Evolutionary conservation across 2,329 filamentous ascomycete species (phyloP), one percentile per base, ranked within the genome.

Genomic region (Chalara sp.): DNA sequence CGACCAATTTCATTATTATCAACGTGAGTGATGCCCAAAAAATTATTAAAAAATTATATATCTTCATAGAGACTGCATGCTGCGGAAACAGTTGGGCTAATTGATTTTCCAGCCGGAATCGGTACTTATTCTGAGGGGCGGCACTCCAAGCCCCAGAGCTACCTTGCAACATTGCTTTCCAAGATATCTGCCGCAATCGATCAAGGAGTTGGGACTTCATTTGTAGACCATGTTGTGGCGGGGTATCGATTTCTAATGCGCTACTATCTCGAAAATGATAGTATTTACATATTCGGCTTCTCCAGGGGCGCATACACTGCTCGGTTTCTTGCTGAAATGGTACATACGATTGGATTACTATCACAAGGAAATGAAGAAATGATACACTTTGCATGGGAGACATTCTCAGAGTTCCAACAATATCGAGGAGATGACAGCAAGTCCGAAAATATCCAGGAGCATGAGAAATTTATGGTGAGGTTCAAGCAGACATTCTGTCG

Each of bases 301-400:
- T 85, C 80, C 41, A 78, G 86, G 21, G 86, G 86, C 13, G 78
- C 84, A 1, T 89, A 89, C 60, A 85, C 86, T 43, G 85, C 85
- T 0, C 79, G 85, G 2, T 89, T 89, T 61, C 69, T 89, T 1
- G 87, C 88, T 0, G 87, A 93, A 63, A 92, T 92, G 88, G 75
- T 93, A 6, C 87, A 93, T 61, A 84, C 87, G 58, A 83, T 93
- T 50, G 89, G 89, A 1, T 73, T 95, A 0, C 73, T 95, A 11
- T 85, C 84, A 6, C 83, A 87, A 50, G 89, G 88, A 6, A 95
- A 95, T 59, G 89, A 95, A 63, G 89, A 93, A 58, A 86, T 93
- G 82, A 82, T 89, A 47, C 75, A 78, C 4, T 95, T 95, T 64
- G 88, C 87, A 1, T 93, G 88, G 87, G 90, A 87, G 64, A 84